Base-by-base conservation (phyloP, 176 grass and related monocot genomes). In the Eleusine coracana region DNA sequence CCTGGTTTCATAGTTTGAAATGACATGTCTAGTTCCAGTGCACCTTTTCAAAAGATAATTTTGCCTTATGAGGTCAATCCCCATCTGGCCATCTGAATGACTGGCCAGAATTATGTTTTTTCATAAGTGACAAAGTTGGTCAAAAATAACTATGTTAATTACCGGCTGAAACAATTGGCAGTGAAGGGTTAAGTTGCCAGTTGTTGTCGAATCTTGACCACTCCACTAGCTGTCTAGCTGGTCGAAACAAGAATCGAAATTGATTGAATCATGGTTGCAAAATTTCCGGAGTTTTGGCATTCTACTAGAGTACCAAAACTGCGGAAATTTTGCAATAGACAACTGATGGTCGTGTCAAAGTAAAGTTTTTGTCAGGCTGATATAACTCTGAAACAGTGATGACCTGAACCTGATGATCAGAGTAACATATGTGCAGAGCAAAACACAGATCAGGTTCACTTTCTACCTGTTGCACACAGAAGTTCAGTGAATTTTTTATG, bases 181-280 rank as follows among this genome's bases (percentile, higher is more conserved):
- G 48, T 27, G 14, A 68, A 62, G 7, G 20, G 16, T 56, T 46
- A 55, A 50, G 16, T 54, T 58, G 45, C 28, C 87, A 46, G 21
- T 3, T 34, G 27, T 49, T 71, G 58, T 78, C 58, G 15, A 54
- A 41, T 18, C 15, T 78, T 82, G 80, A 61, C 17, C 58, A 31
- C 10, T 34, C 66, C 73, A 73, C 55, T 89, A 40, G 13, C 63
- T 27, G 29, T 48, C 55, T 89, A 40, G 13, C 63, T 27, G 29
- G 58, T 82, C 10, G 28, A 78, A 41, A 50, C 39, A 67, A 52
- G 49, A 78, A 58, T 34, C 14, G 16, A 66, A n/a, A 72, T 72
- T 51, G 16, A 7, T 41, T 42, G 42, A 55, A 64, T 79, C 75
- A 68, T 49, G n/a, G 21, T 29, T 50, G 44, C 16, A 13, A 25